A percentile compares a stretch with the other conserved stretches of the same genome.
These are phyloP conservation scores for Fraxinus floribunda DNA, from an alignment of 305 asterid species.

Conservation along the genomic window DNA sequence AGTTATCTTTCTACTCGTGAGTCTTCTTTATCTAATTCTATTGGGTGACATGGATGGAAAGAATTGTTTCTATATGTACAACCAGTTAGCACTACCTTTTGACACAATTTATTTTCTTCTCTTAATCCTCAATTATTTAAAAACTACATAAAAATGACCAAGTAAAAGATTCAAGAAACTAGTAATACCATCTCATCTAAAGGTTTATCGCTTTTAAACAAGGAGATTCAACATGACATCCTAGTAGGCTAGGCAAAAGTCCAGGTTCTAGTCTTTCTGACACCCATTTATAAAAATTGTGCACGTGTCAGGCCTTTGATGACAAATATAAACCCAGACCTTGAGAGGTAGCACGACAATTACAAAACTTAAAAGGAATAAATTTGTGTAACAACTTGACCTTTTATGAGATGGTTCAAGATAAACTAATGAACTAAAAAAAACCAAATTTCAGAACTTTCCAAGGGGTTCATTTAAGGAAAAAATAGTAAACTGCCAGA, in stretches of 20 bases:
- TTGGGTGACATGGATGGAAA: neutral
- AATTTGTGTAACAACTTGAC: neutral
- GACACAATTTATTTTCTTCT: conserved; percentile 2
- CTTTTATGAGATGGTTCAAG: neutral
- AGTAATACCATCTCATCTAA: neutral
- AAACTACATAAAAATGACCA: conserved; percentile 9
- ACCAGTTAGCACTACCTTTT: conserved; percentile 6
- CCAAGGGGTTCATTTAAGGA: neutral
- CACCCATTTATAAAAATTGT: neutral
- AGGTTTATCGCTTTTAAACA: neutral
- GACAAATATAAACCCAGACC: neutral
- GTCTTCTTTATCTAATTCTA: neutral
- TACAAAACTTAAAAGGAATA: neutral
- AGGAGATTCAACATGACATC: neutral
- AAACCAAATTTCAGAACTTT: neutral
- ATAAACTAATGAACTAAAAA: neutral
- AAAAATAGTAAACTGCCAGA: neutral
- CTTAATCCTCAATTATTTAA: conserved; percentile 8
- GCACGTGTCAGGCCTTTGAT: neutral
- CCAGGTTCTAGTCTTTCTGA: neutral
- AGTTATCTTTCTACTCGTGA: neutral
- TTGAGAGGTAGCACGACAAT: neutral
- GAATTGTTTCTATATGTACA: neutral
- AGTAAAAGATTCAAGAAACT: conserved; percentile 1
- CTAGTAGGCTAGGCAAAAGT: neutral